phyloP scores from a whole-genome alignment of 2,329 filamentous ascomycete species.

The Alternaria gansuensis region DNA sequence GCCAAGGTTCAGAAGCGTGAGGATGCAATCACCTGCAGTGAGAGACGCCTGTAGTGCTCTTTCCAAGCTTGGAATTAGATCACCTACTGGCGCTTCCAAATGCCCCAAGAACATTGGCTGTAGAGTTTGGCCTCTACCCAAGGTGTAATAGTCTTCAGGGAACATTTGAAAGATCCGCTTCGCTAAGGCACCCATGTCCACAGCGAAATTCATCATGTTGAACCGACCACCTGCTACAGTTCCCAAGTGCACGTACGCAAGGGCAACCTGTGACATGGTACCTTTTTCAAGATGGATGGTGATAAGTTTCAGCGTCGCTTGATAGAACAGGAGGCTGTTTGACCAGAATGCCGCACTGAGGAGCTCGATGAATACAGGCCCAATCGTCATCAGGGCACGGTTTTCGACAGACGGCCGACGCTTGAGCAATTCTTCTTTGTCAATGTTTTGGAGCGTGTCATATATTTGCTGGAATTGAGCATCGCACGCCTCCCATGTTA shows the following conservation, averaged over 20 bases:
- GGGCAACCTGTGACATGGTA: constrained; percentile 73
- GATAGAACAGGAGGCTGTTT: constrained; percentile 75
- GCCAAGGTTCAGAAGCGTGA: constrained; percentile 76
- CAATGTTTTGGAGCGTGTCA: constrained; percentile 52
- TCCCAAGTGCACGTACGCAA: constrained; percentile 73
- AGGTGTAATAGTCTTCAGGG: constrained; percentile 64
- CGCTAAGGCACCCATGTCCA: constrained; percentile 70
- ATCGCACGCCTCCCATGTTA: constrained; percentile 81
- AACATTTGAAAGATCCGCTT: constrained; percentile 71
- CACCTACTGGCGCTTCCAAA: constrained; percentile 68
- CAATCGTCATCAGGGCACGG: constrained; percentile 68
- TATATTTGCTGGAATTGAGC: constrained; percentile 68
- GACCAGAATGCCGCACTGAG: constrained; percentile 77
- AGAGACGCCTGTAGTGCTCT: constrained; percentile 71
- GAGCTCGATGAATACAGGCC: constrained; percentile 75
- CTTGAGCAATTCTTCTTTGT: constrained; percentile 60
- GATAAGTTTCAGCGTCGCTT: constrained; percentile 72
- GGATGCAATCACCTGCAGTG: constrained; percentile 73
- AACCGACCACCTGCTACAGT: constrained; percentile 74
- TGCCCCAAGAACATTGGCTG: constrained; percentile 76
- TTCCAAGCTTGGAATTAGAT: constrained; percentile 69
- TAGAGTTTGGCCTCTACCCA: constrained; percentile 73
- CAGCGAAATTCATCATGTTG: constrained; percentile 73
- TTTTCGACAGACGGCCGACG: constrained; percentile 57
- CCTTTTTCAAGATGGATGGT: constrained; percentile 71